Conservation (phyloP, 192 early-diverging fungal genomes). For the Paraglomus brasilianum region DNA sequence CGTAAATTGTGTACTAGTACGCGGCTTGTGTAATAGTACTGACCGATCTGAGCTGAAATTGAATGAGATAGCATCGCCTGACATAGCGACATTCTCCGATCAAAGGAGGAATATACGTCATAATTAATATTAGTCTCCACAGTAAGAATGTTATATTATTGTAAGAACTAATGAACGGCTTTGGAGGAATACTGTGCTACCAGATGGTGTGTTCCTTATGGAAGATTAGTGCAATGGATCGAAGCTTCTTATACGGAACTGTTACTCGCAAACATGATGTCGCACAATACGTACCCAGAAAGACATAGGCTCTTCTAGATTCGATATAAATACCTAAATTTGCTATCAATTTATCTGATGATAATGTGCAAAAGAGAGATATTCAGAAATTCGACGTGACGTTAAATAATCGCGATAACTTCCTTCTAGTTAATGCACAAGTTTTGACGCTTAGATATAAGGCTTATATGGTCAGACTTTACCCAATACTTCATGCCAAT, state of each 20-base stretch:
- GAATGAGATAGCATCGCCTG: too few species aligned
- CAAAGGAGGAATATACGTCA: too few species aligned
- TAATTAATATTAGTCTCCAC: too few species aligned
- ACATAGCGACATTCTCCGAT: too few species aligned
- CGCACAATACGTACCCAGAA: not conserved
- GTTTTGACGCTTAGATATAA: not conserved
- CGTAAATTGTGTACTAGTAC: too few species aligned
- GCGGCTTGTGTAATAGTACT: too few species aligned
- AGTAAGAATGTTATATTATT: not conserved
- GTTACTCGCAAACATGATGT: not conserved
- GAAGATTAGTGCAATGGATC: constrained; percentile 15
- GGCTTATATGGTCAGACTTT: constrained; percentile 13
- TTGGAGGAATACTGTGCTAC: not conserved
- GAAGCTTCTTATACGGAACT: constrained; percentile 4
- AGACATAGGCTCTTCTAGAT: constrained; percentile 5
- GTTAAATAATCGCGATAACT: not conserved
- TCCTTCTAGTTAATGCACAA: not conserved
- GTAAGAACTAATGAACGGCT: not conserved
- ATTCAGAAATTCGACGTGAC: not conserved
- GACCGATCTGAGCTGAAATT: too few species aligned
- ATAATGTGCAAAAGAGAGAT: constrained; percentile 9
- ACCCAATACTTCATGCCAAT: constrained; percentile 21
- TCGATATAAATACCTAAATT: not conserved
- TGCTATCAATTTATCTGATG: constrained; percentile 6
- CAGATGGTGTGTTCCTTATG: not conserved